Base-by-base conservation (phyloP, 1,139 yeast species). In the Trichomonascaceae sp. region DNA sequence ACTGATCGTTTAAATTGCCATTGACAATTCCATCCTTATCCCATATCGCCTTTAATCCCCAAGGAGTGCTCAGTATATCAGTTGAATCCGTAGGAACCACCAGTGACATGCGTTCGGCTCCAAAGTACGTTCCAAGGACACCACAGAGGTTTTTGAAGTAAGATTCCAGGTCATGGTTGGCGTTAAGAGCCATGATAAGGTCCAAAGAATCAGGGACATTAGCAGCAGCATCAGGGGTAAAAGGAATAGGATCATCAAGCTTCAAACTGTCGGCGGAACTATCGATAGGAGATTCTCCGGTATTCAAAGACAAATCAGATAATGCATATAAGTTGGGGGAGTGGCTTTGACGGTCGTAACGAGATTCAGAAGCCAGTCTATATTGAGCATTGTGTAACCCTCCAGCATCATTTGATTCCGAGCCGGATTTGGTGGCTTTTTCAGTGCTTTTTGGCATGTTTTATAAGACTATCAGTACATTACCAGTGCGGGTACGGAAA, bases 41-140 rank as follows among this genome's bases (percentile, higher is more conserved):
- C 70, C 70, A 68, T 8, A 63, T 53, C 1, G 70, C 72, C 55
- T 66, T 66, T 20, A 69, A 58, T 7, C 70, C 73, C 73, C 73
- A 70, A 0, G 73, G 73, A 6, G 66, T 64, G 53, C 65, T 69
- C 20, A 61, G 57, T 9, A 68, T 63, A 49, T 70, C 73, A 6
- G 73, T 66, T 15, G 69, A 61, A 53, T 70, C 73, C 20, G 63
- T 61, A 7, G 73, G 73, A 4, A 68, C 59, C 18, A 66, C 53
- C 3, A 70, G 52, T 12, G 69, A 61, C 10, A 63, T 62, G 12
- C 71, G 57, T 49, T 66, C 60, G 6, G 72, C 71, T 24, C 63
- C 62, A 49, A 66, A 70, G 32, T 61, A 58, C 13, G 58, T 56
- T 41, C 63, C 64, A 24, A 68, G 61, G 12, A 69, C 61, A 2